Base-by-base conservation (phyloP, 1,284 basidiomycete genomes). In the Veloboletus limbatus region DNA sequence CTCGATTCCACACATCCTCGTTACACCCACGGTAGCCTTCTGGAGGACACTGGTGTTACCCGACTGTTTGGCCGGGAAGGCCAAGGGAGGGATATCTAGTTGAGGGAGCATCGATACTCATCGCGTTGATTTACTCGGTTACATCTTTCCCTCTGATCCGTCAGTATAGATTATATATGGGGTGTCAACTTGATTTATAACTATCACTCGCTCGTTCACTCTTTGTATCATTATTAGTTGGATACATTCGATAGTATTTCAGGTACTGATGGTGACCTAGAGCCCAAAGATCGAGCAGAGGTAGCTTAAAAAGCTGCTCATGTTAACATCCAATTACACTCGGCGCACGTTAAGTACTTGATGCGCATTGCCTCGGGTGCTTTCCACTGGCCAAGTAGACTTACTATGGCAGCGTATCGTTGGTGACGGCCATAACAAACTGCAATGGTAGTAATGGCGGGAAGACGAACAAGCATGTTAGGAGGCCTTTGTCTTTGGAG, bases 61-160 rank as follows among this genome's bases (percentile, higher is more conserved):
- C 57, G 63, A 48, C 38, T 56, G 6, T 63, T 60, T 43, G 55
- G 59, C 24, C 47, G 62, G 22, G 60, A 66, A 9, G 36, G 49
- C 8, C 61, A 64, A 24, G 39, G 65, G 62, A 52, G 66, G 66
- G 22, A 73, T 62, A 42, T 74, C 31, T 65, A 62, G 35, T 37
- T 35, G 24, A 47, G 10, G 34, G 16, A 14, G 6, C 35, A 34
- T 11, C 32, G 8, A 17, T 24, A n/a, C 48, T 18, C 26, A 26
- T 30, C n/a, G 11, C 25, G 30, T 43, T 38, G 33, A 47, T 38
- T 8, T 13, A 18, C 4, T n/a, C 8, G n/a, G n/a, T n/a, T n/a
- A n/a, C 30, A 18, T 36, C 16, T 39, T 39, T 42, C 13, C 30
- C 24, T n/a, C n/a, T 26, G 21, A 21, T 37, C 40, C 22, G 30